A percentile compares a stretch with the other conserved stretches of the same genome.
phyloP scores from a whole-genome alignment of 2,329 filamentous ascomycete genomes.

The Arthroderma sp. region DNA sequence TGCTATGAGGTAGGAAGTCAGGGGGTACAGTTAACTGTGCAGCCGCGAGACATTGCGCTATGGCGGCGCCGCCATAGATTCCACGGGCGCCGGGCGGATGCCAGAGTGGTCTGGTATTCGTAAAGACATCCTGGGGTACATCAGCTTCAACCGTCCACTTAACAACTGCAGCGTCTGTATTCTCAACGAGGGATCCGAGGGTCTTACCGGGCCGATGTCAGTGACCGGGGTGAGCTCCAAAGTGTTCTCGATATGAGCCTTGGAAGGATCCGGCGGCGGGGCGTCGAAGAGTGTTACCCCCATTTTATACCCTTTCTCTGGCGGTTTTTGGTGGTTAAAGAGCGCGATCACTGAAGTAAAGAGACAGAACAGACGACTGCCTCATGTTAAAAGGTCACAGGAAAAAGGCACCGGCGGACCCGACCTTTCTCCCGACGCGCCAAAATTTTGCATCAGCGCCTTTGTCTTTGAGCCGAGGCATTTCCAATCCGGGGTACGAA shows the following conservation, averaged over 20 bases:
- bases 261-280: constrained; percentile 56
- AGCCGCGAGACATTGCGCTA: constrained; percentile 79
- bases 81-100: constrained; percentile 83
- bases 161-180: neutral
- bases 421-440: too few relatives aligned
- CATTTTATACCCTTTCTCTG: constrained; percentile 3
- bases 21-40: constrained; percentile 73
- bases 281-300: constrained; percentile 56
- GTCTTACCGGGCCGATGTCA: constrained; percentile 45
- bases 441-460: too few relatives aligned
- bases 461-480: too few relatives aligned
- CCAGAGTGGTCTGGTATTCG: constrained; percentile 84
- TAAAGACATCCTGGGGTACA: constrained; percentile 66
- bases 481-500: too few relatives aligned
- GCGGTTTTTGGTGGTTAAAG: too few relatives aligned
- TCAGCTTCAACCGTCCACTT: neutral
- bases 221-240: constrained; percentile 69
- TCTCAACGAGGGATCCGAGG: neutral
- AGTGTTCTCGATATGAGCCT: constrained; percentile 76
- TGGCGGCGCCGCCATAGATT: constrained; percentile 85
- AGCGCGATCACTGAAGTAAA: too few relatives aligned
- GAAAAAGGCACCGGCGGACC: too few relatives aligned
- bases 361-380: too few relatives aligned
- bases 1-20: constrained; percentile 77
- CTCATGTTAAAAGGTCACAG: too few relatives aligned